Base-by-base conservation (phyloP, 2,329 filamentous ascomycete genomes). In the Tothia fuscella region DNA sequence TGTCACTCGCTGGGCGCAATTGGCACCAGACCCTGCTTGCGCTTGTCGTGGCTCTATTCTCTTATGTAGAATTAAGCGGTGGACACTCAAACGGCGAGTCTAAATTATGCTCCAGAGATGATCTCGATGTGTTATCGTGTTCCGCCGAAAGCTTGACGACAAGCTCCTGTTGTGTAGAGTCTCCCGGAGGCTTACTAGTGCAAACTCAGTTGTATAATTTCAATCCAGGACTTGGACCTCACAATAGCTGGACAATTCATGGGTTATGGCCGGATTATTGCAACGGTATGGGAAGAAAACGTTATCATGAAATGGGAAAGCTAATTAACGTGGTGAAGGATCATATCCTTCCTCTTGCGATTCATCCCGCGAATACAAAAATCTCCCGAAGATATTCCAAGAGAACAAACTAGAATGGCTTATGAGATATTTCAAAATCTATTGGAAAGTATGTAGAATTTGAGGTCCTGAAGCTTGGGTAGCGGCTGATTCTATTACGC, bases 251-350 rank as follows among this genome's bases (percentile, higher is more conserved):
- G 43, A 42, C 32, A 14, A 24, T 45, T 2, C 43, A 45, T 20
- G 43, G 43, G n/a, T 33, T 45, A 10, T 45, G 43, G 43, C 19
- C 21, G 14, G 33, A 43, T 17, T 43, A 24, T 14, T 40, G 42
- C 37, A 44, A 44, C 17, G 35, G 36, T 39, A 12, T 13, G 20
- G 24, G 12, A 19, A 6, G 9, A 12, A 6, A 12, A 5, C 17
- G 10, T 12, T 16, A 10, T 24, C 24, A 24, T 20, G 9, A 19
- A 10, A 7, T 10, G 6, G 4, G 9, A 13, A 5, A 19, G 17
- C 26, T 24, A 17, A 30, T 9, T 10, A 7, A 14, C 12, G 5
- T 12, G 14, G 14, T n/a, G 6, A n/a, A 36, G 43, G 43, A 21
- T 41, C 43, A 12, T 45, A 42, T 35, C 36, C 28, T 6, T 16